Percentiles rank a stretch among this genome's conserved stretches.
These are phyloP conservation scores for Lagerstroemia fauriei DNA, from an alignment of 441 rosid genomes.

Conservation along the genomic window DNA sequence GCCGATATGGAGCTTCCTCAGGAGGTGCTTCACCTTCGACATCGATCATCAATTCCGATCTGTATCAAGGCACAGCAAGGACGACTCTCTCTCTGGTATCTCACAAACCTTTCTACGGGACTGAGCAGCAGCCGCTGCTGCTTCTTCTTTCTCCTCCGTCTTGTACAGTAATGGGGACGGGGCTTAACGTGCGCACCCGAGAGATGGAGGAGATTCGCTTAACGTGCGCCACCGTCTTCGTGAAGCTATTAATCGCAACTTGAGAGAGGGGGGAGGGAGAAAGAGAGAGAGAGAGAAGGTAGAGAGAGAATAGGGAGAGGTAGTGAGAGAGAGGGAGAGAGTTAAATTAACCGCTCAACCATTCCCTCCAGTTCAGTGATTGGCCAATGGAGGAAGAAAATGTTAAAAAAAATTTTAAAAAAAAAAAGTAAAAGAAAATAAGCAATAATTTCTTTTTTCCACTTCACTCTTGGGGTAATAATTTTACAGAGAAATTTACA, in stretches of 20 bases:
- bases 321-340: background rate
- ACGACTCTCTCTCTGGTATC: background rate
- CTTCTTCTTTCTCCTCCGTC: background rate
- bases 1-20: constrained; percentile 88
- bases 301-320: background rate
- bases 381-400: background rate
- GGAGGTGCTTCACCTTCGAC: constrained; percentile 92
- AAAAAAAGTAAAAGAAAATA: too few relatives aligned
- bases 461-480: too few relatives aligned
- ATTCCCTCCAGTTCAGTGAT: constrained; percentile 41
- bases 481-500: too few relatives aligned
- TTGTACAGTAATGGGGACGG: background rate
- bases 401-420: background rate
- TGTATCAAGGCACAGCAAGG: background rate
- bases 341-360: constrained; percentile 55
- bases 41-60: constrained; percentile 68
- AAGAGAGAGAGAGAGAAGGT: constrained; percentile 26
- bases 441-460: too few relatives aligned
- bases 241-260: constrained; percentile 50
- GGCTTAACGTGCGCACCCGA: constrained; percentile 54
- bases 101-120: background rate
- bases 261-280: constrained; percentile 9
- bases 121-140: background rate
- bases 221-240: constrained; percentile 67
- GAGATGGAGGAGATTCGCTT: constrained; percentile 54